These are phyloP conservation scores for Baorangia bicolor DNA, from an alignment of 768 basidiomycete genomes.

Conservation along the genomic window DNA sequence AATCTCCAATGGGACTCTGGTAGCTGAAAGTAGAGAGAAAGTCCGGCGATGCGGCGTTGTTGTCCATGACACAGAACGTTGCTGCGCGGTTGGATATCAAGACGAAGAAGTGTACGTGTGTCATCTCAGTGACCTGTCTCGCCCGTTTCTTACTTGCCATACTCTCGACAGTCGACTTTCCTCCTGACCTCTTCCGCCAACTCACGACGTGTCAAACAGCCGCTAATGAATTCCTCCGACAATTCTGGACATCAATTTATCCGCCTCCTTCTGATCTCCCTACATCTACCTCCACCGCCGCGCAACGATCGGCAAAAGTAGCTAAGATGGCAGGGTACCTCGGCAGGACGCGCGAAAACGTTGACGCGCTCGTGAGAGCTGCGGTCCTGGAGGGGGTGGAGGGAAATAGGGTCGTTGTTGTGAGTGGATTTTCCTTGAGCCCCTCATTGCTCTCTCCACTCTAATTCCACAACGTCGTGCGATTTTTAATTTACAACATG, in stretches of 20 bases:
- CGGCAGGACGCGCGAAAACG: slow-evolving; percentile 75
- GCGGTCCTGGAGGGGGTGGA: slow-evolving; percentile 66
- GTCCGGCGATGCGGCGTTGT: slow-evolving; percentile 64
- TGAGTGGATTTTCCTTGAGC: slow-evolving; percentile 37
- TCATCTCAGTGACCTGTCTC: not conserved
- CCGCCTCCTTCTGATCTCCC: slow-evolving; percentile 65
- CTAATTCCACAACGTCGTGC: not conserved
- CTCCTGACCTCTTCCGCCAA: slow-evolving; percentile 72
- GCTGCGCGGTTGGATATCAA: slow-evolving; percentile 66
- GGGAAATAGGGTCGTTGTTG: slow-evolving; percentile 58
- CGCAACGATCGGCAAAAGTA: slow-evolving; percentile 74
- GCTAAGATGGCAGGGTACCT: slow-evolving; percentile 88
- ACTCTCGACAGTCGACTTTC: slow-evolving; percentile 63
- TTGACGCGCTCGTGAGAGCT: slow-evolving; percentile 67
- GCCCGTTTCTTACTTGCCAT: not conserved
- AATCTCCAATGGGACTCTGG: not conserved
- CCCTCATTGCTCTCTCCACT: not conserved
- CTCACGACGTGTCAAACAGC: slow-evolving; percentile 91
- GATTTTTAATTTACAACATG: not conserved
- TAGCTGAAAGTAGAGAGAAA: slow-evolving; percentile 71
- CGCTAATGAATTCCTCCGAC: slow-evolving; percentile 93
- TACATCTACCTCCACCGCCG: slow-evolving; percentile 50
- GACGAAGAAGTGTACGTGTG: slow-evolving; percentile 57
- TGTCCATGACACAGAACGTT: slow-evolving; percentile 79
- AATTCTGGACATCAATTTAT: slow-evolving; percentile 90